Evolutionary conservation across 2,329 filamentous ascomycete species (phyloP).

Genomic region (Fusarium robinianum): DNA sequence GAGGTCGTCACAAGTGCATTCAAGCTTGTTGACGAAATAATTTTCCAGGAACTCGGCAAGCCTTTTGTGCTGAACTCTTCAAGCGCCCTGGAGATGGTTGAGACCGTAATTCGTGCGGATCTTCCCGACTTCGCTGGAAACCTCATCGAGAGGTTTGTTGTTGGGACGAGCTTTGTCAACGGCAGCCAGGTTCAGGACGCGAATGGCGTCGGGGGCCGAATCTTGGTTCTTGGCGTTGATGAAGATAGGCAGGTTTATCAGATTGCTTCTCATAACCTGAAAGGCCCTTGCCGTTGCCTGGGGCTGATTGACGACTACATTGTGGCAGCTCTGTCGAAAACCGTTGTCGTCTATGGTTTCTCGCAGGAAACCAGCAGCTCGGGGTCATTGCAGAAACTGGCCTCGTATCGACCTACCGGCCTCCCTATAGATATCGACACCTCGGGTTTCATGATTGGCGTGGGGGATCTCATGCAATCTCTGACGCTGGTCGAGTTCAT

Average conservation of each 20-base stretch:
- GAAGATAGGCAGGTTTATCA: constrained; percentile 73
- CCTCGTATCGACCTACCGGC: constrained; percentile 79
- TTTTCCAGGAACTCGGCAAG: constrained; percentile 77
- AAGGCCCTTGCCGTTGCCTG: constrained; percentile 80
- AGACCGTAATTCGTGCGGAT: constrained; percentile 79
- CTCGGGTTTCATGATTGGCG: constrained; percentile 73
- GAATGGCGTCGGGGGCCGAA: constrained; percentile 66
- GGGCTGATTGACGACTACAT: constrained; percentile 76
- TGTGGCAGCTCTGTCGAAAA: constrained; percentile 88
- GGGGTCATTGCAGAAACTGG: constrained; percentile 68
- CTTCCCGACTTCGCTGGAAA: constrained; percentile 63
- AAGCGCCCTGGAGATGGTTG: constrained; percentile 70
- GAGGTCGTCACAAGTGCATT: constrained; percentile 83
- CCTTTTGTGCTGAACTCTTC: constrained; percentile 63
- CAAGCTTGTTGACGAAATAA: constrained; percentile 85
- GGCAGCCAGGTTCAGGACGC: constrained; percentile 59
- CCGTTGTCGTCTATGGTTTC: constrained; percentile 66
- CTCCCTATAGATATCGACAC: constrained; percentile 82
- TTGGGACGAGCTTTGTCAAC: constrained; percentile 80
- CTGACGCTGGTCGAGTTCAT: constrained; percentile 76
- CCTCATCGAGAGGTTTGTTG: constrained; percentile 77
- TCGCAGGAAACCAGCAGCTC: constrained; percentile 58
- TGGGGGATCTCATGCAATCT: constrained; percentile 94
- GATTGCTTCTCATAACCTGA: constrained; percentile 70
- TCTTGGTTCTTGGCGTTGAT: constrained; percentile 83